These are phyloP conservation scores for Cicer pinnatifidum DNA, from an alignment of 306 rosid species.

Conservation along the genomic window DNA sequence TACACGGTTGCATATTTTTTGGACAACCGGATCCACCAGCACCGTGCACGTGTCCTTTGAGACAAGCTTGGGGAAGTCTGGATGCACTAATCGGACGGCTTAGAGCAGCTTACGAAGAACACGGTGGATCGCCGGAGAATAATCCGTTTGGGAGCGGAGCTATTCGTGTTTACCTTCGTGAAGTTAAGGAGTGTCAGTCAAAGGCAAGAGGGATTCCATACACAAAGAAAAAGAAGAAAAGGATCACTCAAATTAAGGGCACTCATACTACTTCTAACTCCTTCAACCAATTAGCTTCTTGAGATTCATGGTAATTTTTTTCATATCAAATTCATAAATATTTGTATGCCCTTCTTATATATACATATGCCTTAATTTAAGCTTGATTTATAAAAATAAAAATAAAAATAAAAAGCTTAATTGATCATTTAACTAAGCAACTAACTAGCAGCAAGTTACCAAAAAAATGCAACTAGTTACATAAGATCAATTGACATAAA, in stretches of 20 bases:
- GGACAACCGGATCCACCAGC: conserved; percentile 97
- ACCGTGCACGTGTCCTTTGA: conserved; percentile 82
- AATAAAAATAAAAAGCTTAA: too few species aligned
- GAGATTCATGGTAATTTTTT: conserved; percentile 56
- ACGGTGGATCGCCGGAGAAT: conserved; percentile 72
- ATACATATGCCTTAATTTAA: neutral
- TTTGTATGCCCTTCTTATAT: neutral
- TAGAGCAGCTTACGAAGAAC: conserved; percentile 86
- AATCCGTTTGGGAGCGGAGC: conserved; percentile 89
- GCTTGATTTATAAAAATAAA: too few species aligned
- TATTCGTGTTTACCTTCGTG: conserved; percentile 78
- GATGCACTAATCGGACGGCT: conserved; percentile 91
- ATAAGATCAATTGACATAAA: too few species aligned
- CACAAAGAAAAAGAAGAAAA: conserved; percentile 86
- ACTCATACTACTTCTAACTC: conserved; percentile 50
- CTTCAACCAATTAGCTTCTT: conserved; percentile 65
- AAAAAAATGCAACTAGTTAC: too few species aligned
- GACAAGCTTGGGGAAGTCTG: conserved; percentile 96
- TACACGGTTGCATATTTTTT: conserved; percentile 77
- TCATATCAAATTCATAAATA: neutral
- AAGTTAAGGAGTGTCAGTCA: conserved; percentile 83
- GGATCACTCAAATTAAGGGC: conserved; percentile 61
- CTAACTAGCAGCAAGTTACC: too few species aligned
- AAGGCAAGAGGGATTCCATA: conserved; percentile 88
- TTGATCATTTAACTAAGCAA: too few species aligned